phyloP scores from a whole-genome alignment of 768 basidiomycete genomes.

The Exsudoporus frostii region DNA sequence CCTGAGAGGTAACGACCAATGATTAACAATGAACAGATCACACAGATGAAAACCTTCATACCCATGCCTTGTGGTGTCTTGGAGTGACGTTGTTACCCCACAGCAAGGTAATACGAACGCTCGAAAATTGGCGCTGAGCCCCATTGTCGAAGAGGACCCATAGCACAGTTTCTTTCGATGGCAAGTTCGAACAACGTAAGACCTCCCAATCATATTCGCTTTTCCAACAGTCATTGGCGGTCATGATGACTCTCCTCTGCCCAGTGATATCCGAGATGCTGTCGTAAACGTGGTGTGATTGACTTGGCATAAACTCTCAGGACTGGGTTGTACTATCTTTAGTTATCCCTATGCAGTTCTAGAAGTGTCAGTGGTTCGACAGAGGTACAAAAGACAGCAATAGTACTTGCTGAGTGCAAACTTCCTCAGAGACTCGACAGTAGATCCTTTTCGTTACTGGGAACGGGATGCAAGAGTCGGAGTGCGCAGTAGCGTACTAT shows the following conservation, averaged over 20 bases:
- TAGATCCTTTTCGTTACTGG: no score
- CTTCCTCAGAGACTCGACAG: neutral
- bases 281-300: neutral
- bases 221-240: neutral
- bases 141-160: slow-evolving; percentile 1
- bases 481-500: no score
- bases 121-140: slow-evolving; percentile 5
- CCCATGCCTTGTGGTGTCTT: neutral
- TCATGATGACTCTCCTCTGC: neutral
- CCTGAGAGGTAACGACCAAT: neutral
- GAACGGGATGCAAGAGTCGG: no score
- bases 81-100: neutral
- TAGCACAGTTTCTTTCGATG: neutral
- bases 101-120: slow-evolving; percentile 2
- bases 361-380: neutral
- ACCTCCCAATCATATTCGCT: slow-evolving; percentile 3
- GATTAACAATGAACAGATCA: neutral
- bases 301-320: neutral
- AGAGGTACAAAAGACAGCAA: neutral
- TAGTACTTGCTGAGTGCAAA: neutral
- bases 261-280: no score
- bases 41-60: neutral
- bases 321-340: neutral
- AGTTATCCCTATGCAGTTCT: neutral
- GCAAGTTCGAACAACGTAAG: neutral